Base-by-base conservation (phyloP, 495 filamentous ascomycete species). In the Pyrenopolyporus hunteri region DNA sequence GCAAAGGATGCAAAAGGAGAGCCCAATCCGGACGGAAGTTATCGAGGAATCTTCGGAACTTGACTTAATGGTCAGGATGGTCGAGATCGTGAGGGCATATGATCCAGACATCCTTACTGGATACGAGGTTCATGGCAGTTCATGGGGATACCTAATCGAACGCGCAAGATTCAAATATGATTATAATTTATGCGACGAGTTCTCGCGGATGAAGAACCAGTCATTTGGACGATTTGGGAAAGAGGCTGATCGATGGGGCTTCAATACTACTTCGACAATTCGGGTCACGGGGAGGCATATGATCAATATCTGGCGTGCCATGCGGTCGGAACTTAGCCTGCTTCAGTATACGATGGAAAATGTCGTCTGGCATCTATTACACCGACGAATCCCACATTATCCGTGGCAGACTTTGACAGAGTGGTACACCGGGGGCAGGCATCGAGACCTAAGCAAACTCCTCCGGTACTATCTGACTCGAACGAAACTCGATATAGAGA, bases 281-380 rank as follows among this genome's bases (percentile, higher is more conserved):
- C 84, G 83, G 25, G 81, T 98, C 10, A 97, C 92, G 0, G 94
- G 94, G 3, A 85, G 94, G 59, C 94, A 98, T 68, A 89, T 94
- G 78, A 92, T 98, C 74, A 98, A 98, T 62, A 89, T 98, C 44
- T 98, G 95, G 94, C 84, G 94, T 48, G 92, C 93, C 0, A 97
- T 98, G 92, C 84, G 88, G 45, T 84, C 89, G 53, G 94, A 98
- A 75, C 72, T 98, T 25, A 95, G 89, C 60, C 75, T 98, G 37
- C 77, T 96, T 39, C 92, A 97, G 66, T 98, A 98, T 68, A 94
- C 89, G 0, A 91, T 97, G 87, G 94, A 98, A 73, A 98, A 97
- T 68, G 91, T 98, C 26, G 93, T 86, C 0, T 97, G 94, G 74
- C 95, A 98, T 76, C 74, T 97, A 6, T 76, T 97, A 13, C 92